phyloP scores from a whole-genome alignment of 768 basidiomycete genomes.

The Suillus ampliporus region DNA sequence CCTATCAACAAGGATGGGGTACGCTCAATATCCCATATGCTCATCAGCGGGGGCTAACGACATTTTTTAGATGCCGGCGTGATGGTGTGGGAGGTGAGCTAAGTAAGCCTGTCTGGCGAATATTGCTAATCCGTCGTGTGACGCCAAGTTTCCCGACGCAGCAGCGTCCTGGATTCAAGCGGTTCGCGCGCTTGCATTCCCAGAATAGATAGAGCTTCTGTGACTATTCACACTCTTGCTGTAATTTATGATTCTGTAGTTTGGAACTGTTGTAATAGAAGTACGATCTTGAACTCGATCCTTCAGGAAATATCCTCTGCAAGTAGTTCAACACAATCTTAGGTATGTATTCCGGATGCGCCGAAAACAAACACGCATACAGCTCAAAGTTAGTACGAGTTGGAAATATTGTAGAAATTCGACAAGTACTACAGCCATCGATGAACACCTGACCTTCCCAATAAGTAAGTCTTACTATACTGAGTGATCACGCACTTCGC shows the following conservation, averaged over 20 bases:
- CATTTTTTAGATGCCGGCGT: conserved; percentile 16
- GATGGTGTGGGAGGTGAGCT: conserved; percentile 32
- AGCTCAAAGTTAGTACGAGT: neutral
- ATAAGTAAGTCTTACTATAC: too few species aligned
- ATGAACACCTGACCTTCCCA: too few species aligned
- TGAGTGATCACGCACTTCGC: too few species aligned
- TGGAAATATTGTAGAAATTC: too few species aligned
- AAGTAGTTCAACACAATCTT: neutral
- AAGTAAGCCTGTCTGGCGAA: neutral
- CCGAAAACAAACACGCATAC: neutral
- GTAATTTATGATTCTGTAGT: neutral
- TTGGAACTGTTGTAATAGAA: neutral
- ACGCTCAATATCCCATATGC: conserved; percentile 31
- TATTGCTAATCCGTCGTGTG: neutral
- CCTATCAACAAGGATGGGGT: conserved; percentile 70
- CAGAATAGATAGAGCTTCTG: conserved; percentile 30
- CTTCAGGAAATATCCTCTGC: neutral
- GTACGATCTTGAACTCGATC: neutral
- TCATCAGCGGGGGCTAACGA: neutral
- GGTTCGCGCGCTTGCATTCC: conserved; percentile 44
- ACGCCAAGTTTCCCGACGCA: conserved; percentile 46
- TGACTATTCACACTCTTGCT: neutral
- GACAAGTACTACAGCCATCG: too few species aligned
- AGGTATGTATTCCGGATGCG: neutral
- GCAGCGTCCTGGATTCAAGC: conserved; percentile 46